These are phyloP conservation scores for Auriscalpium microsporum DNA, from an alignment of 768 basidiomycete genomes.

Conservation along the genomic window DNA sequence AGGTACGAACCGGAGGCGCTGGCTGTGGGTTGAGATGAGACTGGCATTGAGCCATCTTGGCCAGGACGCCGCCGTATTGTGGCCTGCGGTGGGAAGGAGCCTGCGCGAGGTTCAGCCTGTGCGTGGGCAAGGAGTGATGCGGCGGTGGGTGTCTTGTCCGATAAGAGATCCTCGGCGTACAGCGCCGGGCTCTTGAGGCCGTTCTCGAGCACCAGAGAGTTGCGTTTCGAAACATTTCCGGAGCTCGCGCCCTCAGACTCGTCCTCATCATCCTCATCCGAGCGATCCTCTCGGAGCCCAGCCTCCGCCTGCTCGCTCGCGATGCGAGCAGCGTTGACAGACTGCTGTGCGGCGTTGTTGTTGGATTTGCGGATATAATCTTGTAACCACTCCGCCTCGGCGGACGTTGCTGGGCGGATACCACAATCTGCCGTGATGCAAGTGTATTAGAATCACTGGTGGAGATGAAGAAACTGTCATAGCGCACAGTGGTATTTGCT, in stretches of 20 bases:
- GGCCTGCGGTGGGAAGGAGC: constrained; percentile 57
- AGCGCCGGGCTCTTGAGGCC: constrained; percentile 48
- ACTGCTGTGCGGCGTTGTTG: constrained; percentile 71
- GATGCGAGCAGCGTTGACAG: constrained; percentile 64
- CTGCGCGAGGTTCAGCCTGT: constrained; percentile 53
- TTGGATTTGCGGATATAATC: constrained; percentile 89
- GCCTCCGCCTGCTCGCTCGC: constrained; percentile 65
- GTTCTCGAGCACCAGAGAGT: constrained; percentile 57
- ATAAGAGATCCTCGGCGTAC: constrained; percentile 55
- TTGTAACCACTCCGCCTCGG: constrained; percentile 87
- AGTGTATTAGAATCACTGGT: constrained; percentile 1
- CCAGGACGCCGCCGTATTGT: constrained; percentile 65
- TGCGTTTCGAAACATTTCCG: constrained; percentile 58
- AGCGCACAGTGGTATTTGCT: constrained; percentile 91
- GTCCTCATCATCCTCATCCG: constrained; percentile 82
- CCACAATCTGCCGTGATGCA: constrained; percentile 63
- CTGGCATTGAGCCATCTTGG: constrained; percentile 46
- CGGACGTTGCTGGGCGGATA: constrained; percentile 83
- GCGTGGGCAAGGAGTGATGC: constrained; percentile 69
- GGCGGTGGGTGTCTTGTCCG: constrained; percentile 80
- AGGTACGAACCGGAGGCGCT: constrained; percentile 35
- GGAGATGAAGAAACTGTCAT: constrained; percentile 23
- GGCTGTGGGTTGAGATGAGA: constrained; percentile 35
- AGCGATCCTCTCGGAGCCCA: constrained; percentile 55
- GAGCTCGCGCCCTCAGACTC: constrained; percentile 70